These are phyloP conservation scores for Aspergillus baeticus DNA, from an alignment of 495 filamentous ascomycete genomes.

Conservation along the genomic window DNA sequence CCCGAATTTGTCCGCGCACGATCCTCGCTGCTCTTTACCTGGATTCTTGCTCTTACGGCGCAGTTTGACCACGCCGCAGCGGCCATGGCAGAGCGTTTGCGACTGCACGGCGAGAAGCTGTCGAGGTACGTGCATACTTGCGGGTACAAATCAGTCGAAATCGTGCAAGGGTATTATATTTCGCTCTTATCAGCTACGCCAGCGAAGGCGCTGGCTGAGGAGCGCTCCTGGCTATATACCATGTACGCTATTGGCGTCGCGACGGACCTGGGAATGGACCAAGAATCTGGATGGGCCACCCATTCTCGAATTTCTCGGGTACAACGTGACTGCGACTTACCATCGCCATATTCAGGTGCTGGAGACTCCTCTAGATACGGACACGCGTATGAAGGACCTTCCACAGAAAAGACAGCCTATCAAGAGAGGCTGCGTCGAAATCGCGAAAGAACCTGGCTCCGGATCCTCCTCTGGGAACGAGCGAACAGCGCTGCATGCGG, in stretches of 20 bases:
- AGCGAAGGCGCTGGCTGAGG: constrained; percentile 21
- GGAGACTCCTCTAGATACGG: too few relatives aligned
- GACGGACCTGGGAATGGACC: constrained; percentile 25
- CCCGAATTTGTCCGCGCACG: constrained; percentile 56
- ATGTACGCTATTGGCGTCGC: constrained; percentile 30
- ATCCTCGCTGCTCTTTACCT: constrained; percentile 64
- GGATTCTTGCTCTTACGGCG: constrained; percentile 59
- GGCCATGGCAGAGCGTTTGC: constrained; percentile 55
- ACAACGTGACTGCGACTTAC: background rate
- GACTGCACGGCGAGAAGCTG: constrained; percentile 57
- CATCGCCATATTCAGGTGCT: too few relatives aligned
- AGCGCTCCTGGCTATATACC: constrained; percentile 29
- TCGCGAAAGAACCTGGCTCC: constrained; percentile 27
- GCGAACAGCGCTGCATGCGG: constrained; percentile 30
- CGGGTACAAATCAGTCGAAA: constrained; percentile 62
- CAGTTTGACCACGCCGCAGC: constrained; percentile 55
- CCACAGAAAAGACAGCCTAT: too few relatives aligned
- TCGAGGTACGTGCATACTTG: constrained; percentile 55
- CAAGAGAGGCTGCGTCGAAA: constrained; percentile 19
- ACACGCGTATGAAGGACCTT: too few relatives aligned
- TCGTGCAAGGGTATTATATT: constrained; percentile 45
- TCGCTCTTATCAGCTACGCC: constrained; percentile 27
- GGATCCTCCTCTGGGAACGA: constrained; percentile 29
- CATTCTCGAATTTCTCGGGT: too few relatives aligned
- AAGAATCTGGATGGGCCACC: background rate